Percentiles rank a stretch among this genome's conserved stretches.
Evolutionary conservation across 1,284 basidiomycete genomes (phyloP).

Genomic region (Trametes polyzona): DNA sequence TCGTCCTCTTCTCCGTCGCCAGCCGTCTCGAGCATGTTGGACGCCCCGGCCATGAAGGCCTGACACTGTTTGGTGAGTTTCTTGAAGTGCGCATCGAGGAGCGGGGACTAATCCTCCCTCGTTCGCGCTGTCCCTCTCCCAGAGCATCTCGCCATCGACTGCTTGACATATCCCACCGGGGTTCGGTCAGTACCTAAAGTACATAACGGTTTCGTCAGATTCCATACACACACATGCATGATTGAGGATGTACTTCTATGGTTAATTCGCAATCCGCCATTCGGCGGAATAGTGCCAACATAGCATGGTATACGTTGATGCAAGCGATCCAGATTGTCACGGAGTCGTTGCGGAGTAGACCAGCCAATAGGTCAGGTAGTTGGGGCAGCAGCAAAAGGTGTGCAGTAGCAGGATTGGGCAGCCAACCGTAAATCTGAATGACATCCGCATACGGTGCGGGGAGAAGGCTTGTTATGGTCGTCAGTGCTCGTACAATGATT

Average conservation of each 20-base stretch:
- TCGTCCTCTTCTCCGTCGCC: constrained; percentile 44
- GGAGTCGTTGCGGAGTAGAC: constrained; percentile 56
- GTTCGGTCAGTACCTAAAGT: constrained; percentile 43
- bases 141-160: constrained; percentile 44
- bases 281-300: constrained; percentile 50
- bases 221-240: not conserved
- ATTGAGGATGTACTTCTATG: constrained; percentile 34
- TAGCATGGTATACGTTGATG: constrained; percentile 50
- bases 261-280: constrained; percentile 57
- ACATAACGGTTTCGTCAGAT: too few species aligned
- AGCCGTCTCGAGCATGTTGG: constrained; percentile 40
- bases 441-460: constrained; percentile 49
- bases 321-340: constrained; percentile 56
- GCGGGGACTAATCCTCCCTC: constrained; percentile 36
- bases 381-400: constrained; percentile 48
- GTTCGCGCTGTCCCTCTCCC: constrained; percentile 35
- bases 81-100: constrained; percentile 53
- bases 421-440: constrained; percentile 48
- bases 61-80: constrained; percentile 56
- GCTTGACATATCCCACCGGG: constrained; percentile 42
- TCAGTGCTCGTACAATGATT: constrained; percentile 43
- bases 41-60: constrained; percentile 51
- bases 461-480: constrained; percentile 44
- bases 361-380: constrained; percentile 49
- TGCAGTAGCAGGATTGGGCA: constrained; percentile 50